These are phyloP conservation scores for Termitomyces sp. DNA, from an alignment of 768 basidiomycete species.

Conservation along the genomic window DNA sequence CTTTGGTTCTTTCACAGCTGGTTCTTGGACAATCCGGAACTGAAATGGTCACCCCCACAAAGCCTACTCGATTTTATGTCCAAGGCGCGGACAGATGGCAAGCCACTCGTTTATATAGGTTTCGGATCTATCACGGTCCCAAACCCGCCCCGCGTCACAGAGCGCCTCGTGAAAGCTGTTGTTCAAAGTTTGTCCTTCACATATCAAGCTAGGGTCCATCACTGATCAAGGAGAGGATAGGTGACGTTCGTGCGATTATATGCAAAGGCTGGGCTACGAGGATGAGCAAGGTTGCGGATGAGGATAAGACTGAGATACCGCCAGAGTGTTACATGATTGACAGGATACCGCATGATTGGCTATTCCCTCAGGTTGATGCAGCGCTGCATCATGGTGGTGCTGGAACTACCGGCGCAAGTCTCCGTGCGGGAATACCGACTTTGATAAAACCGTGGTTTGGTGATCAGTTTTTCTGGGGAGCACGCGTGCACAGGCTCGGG, in stretches of 20 bases:
- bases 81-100: constrained; percentile 48
- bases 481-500: constrained; percentile 56
- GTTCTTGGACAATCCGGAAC: constrained; percentile 62
- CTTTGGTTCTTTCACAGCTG: constrained; percentile 34
- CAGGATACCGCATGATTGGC: constrained; percentile 65
- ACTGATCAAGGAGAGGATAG: constrained; percentile 20
- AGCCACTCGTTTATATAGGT: constrained; percentile 66
- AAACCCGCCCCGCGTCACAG: constrained; percentile 47
- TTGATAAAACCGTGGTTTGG: constrained; percentile 72
- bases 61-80: constrained; percentile 49
- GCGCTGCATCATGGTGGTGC: constrained; percentile 68
- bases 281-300: constrained; percentile 32
- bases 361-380: constrained; percentile 57
- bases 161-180: constrained; percentile 54
- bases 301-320: constrained; percentile 40
- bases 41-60: constrained; percentile 48
- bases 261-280: constrained; percentile 65
- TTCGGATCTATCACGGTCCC: constrained; percentile 70
- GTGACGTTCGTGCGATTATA: constrained; percentile 61
- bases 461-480: constrained; percentile 64
- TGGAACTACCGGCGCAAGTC: constrained; percentile 64
- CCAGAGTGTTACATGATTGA: constrained; percentile 53
- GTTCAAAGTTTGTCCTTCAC: constrained; percentile 40
- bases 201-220: not conserved
- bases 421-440: constrained; percentile 62